phyloP scores from a whole-genome alignment of 1,139 yeast genomes.

The Candida tetrigidarum region DNA sequence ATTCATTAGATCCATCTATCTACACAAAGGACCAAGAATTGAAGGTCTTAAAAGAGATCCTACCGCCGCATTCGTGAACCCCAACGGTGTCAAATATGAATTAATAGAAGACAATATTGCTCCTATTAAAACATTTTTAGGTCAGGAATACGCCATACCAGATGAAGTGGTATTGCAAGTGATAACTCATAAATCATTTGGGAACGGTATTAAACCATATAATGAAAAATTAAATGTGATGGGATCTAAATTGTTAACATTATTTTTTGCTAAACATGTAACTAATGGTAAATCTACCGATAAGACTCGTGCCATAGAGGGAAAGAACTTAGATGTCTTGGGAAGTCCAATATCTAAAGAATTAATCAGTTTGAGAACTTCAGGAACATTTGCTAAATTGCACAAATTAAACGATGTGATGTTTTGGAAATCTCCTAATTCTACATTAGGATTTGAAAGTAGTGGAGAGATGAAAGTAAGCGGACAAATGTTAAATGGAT shows the following conservation, averaged over 20 bases:
- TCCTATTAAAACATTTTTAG: constrained; percentile 51
- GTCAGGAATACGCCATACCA: constrained; percentile 46
- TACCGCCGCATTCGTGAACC: constrained; percentile 59
- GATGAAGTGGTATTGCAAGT: constrained; percentile 71
- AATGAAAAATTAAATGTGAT: constrained; percentile 81
- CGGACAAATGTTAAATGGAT: constrained; percentile 72
- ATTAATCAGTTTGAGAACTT: constrained; percentile 51
- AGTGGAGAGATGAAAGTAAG: constrained; percentile 62
- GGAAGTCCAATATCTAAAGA: constrained; percentile 60
- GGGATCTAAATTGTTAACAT: constrained; percentile 75
- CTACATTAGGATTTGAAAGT: constrained; percentile 52
- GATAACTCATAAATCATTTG: constrained; percentile 91
- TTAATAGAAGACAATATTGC: constrained; percentile 50
- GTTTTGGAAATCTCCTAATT: constrained; percentile 74
- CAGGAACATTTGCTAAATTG: constrained; percentile 57
- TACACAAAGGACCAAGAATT: constrained; percentile 65
- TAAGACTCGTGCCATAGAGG: constrained; percentile 43
- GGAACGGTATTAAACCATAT: constrained; percentile 86
- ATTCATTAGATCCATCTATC: constrained; percentile 26
- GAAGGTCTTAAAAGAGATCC: constrained; percentile 81
- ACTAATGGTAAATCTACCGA: constrained; percentile 29
- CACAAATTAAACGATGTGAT: constrained; percentile 55
- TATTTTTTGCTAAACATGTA: constrained; percentile 59
- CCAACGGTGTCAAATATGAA: constrained; percentile 65
- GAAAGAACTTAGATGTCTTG: constrained; percentile 64